These are phyloP conservation scores for Volvox reticuliferus DNA, from an alignment of 139 green algal genomes.

Conservation along the genomic window DNA sequence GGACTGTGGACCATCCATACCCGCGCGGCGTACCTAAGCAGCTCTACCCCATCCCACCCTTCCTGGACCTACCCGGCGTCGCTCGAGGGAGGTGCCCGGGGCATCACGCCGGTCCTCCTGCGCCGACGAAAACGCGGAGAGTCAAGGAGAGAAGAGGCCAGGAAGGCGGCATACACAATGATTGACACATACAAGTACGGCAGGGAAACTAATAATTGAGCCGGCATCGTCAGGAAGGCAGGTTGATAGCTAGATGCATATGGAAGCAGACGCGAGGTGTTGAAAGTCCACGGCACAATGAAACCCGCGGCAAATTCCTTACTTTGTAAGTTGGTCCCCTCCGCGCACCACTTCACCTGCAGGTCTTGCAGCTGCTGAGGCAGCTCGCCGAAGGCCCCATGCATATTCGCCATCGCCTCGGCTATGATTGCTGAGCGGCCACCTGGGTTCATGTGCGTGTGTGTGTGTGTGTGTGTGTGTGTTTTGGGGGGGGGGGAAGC, in stretches of 20 bases:
- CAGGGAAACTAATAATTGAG: too few relatives aligned
- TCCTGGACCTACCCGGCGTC: not conserved
- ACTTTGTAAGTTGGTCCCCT: too few relatives aligned
- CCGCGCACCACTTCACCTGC: conserved; percentile 6
- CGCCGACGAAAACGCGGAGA: too few relatives aligned
- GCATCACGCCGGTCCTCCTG: conserved; percentile 33
- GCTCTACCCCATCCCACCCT: too few relatives aligned
- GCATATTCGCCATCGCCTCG: conserved; percentile 36
- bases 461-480: too few relatives aligned
- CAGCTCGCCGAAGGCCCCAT: conserved; percentile 16
- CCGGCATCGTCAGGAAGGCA: too few relatives aligned
- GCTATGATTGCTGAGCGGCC: not conserved
- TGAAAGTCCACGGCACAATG: too few relatives aligned
- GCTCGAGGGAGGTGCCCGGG: not conserved
- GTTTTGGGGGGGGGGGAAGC: too few relatives aligned
- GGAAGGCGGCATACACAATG: not conserved
- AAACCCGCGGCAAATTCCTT: too few relatives aligned
- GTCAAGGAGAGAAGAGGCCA: not conserved
- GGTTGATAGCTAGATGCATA: not conserved
- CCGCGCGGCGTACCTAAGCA: too few relatives aligned
- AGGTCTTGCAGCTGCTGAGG: conserved; percentile 38
- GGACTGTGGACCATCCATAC: too few relatives aligned
- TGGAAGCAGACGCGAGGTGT: not conserved
- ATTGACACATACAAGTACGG: not conserved
- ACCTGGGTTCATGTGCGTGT: too few relatives aligned